Percentiles rank a stretch among this genome's conserved stretches.
Evolutionary conservation across 768 basidiomycete genomes (phyloP).

Genomic region (Lyophyllum semitale): DNA sequence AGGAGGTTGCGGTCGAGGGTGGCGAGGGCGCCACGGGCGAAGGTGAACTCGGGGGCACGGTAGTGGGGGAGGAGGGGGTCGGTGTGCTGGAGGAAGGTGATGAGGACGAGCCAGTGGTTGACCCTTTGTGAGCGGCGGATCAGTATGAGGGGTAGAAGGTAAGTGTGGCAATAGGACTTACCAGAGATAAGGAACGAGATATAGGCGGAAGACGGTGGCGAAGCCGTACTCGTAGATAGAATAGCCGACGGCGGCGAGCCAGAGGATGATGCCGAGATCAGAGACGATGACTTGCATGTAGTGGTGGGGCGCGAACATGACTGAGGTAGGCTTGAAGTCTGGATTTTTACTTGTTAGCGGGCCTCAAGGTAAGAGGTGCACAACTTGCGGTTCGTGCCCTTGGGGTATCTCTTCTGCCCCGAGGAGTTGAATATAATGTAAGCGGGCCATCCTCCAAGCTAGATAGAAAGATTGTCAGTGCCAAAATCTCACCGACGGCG

Average conservation of each 20-base stretch:
- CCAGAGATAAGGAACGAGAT: slow-evolving; percentile 90
- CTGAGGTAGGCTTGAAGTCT: slow-evolving; percentile 78
- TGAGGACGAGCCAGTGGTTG: slow-evolving; percentile 94
- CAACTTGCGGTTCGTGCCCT: slow-evolving; percentile 73
- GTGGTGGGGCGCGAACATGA: slow-evolving; percentile 87
- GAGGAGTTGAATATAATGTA: slow-evolving; percentile 85
- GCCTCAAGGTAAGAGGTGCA: not conserved
- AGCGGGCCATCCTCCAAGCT: slow-evolving; percentile 85
- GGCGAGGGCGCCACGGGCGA: slow-evolving; percentile 89
- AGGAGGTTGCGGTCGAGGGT: slow-evolving; percentile 87
- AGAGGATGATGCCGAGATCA: slow-evolving; percentile 77
- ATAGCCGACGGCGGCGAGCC: slow-evolving; percentile 59
- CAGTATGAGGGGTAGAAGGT: not conserved
- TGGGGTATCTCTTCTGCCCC: slow-evolving; percentile 82
- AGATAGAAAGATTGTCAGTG: slow-evolving; percentile 1
- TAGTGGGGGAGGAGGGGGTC: slow-evolving; percentile 95
- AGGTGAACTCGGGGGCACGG: slow-evolving; percentile 86
- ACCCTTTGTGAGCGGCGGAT: slow-evolving; percentile 46
- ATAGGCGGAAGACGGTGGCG: slow-evolving; percentile 72
- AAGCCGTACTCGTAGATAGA: slow-evolving; percentile 68
- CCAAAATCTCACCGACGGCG: not conserved
- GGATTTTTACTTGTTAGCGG: not conserved
- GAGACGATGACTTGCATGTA: slow-evolving; percentile 75
- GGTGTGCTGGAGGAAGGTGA: slow-evolving; percentile 98
- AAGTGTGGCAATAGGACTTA: slow-evolving; percentile 21